Evolutionary conservation across 140 eudicot genomes (phyloP), one percentile per base, ranked within the genome.

Genomic region (Cichorium intybus): DNA sequence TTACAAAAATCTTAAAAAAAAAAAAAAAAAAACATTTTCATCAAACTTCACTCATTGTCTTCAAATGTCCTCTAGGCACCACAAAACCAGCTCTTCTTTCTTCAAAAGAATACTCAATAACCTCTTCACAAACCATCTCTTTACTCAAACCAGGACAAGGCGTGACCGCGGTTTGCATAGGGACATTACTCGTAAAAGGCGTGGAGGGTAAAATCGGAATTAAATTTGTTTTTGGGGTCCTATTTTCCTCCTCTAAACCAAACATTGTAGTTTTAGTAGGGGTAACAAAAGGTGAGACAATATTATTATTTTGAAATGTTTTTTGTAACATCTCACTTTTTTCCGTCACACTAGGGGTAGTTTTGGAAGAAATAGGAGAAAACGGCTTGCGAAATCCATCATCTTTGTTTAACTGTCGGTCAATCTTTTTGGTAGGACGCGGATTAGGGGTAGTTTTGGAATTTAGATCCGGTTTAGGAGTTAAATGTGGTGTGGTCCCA

Each of bases 11-110:
- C 1, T 17, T 46, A 69, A 52, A 39, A 33, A 24, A 7, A 43
- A 50, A n/a, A 14, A 24, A 9, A 39, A 45, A 49, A 18, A 20
- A 33, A n/a, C 20, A 35, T 23, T 22, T 29, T 21, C 12, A 53
- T 77, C 59, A 76, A 49, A 69, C 64, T 80, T 68, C 74, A 47
- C 76, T 26, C 51, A 67, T 74, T 16, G 68, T 58, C 69, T 76
- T 75, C 55, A 62, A 37, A 68, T 59, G 56, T 26, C 78, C 10
- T 60, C 46, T 71, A 24, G 88, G 97, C 31, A 91, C 79, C 75
- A 82, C 81, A 72, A 91, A 91, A 43, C 97, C 97, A 9, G 93
- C 89, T 77, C 97, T 84, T 75, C 79, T 69, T 71, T 86, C 97
- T 84, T 89, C 97, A 39, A 89, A 86, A 6, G 97, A 89, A 72